phyloP scores from a whole-genome alignment of 768 basidiomycete species.

The Calocybe cyanea region DNA sequence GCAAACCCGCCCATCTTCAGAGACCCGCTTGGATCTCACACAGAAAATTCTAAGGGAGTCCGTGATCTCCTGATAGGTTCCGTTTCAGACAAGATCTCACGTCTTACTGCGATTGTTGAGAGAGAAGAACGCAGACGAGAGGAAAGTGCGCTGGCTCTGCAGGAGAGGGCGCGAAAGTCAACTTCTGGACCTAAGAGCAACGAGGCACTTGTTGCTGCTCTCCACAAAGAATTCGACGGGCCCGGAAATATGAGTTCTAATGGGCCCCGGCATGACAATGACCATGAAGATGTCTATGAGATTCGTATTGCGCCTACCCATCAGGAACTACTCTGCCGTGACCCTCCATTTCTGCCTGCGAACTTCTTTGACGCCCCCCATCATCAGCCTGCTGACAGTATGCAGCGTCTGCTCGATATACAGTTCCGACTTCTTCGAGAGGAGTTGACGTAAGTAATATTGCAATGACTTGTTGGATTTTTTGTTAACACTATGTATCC shows the following conservation, averaged over 20 bases:
- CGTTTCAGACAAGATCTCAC: no score
- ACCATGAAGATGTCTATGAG: constrained; percentile 46
- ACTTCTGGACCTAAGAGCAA: no score
- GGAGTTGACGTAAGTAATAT: constrained; percentile 52
- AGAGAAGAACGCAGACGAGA: no score
- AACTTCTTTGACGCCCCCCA: constrained; percentile 61
- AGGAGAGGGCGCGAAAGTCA: constrained; percentile 1
- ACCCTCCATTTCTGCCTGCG: constrained; percentile 57
- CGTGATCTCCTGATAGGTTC: no score
- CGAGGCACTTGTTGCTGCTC: constrained; percentile 34
- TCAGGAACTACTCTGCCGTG: constrained; percentile 49
- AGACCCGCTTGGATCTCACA: no score
- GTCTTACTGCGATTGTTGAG: no score
- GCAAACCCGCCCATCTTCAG: constrained; percentile 38
- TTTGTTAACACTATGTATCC: not conserved
- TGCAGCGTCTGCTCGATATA: constrained; percentile 66
- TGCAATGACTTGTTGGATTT: not conserved
- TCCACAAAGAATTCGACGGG: constrained; percentile 43
- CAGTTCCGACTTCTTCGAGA: constrained; percentile 76
- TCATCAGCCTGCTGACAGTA: constrained; percentile 50
- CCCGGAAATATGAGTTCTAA: constrained; percentile 44
- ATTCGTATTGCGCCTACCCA: constrained; percentile 74
- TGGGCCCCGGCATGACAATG: constrained; percentile 66
- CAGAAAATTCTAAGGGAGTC: no score
- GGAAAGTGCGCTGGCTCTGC: constrained; percentile 8